These are phyloP conservation scores for Oryza meridionalis DNA, from an alignment of 176 grass and related monocot genomes.

Conservation along the genomic window DNA sequence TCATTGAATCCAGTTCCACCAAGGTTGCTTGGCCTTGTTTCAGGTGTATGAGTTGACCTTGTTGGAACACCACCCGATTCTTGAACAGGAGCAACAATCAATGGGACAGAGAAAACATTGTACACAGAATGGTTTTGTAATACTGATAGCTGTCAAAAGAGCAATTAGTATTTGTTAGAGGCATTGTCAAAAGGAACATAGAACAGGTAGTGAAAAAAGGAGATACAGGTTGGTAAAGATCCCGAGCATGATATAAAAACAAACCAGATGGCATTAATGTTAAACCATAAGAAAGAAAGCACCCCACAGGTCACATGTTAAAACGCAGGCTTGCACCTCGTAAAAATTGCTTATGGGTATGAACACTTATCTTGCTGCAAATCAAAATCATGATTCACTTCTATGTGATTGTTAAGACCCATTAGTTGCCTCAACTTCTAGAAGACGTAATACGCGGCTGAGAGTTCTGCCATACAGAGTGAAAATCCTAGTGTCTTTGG, in stretches of 20 bases:
- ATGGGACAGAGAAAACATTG: constrained; percentile 56
- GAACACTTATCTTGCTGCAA: not conserved
- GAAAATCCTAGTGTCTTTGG: not conserved
- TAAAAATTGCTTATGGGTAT: not conserved
- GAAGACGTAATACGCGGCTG: not conserved
- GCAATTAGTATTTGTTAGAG: constrained; percentile 13
- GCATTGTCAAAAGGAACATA: not conserved
- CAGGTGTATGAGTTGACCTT: constrained; percentile 48
- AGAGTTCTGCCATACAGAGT: too few species aligned
- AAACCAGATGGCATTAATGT: constrained; percentile 2
- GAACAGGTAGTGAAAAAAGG: not conserved
- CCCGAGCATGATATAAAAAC: not conserved
- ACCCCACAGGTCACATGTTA: not conserved
- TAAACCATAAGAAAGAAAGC: not conserved
- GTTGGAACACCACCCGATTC: constrained; percentile 39
- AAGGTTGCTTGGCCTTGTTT: constrained; percentile 52
- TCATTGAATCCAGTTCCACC: constrained; percentile 87
- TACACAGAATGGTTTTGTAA: constrained; percentile 51
- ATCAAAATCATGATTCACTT: not conserved
- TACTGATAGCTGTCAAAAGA: constrained; percentile 55
- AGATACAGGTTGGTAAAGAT: not conserved
- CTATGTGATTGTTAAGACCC: not conserved
- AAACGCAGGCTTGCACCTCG: not conserved
- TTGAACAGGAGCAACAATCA: constrained; percentile 75
- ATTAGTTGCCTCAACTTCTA: not conserved